phyloP scores from a whole-genome alignment of 2,329 filamentous ascomycete species.

The Aspergillus transmontanensis region DNA sequence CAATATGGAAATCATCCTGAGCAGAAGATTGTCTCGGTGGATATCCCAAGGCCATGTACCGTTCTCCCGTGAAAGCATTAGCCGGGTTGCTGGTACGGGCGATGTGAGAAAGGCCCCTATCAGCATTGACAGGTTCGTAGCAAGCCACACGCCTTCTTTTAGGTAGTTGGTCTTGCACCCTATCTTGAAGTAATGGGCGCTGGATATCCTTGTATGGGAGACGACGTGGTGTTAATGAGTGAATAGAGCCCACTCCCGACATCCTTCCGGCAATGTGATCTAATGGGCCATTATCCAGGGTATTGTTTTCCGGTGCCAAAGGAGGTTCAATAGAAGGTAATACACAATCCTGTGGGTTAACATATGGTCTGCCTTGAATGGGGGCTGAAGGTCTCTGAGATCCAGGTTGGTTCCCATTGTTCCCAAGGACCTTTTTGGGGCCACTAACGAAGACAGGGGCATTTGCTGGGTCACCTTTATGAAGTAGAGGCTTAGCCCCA shows the following conservation, averaged over 20 bases:
- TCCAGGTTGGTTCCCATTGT: slow-evolving; percentile 20
- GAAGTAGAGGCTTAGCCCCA: slow-evolving; percentile 20
- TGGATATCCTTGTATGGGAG: slow-evolving; percentile 26
- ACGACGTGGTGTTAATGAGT: slow-evolving; percentile 33
- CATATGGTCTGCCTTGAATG: slow-evolving; percentile 19
- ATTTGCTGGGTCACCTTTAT: slow-evolving; percentile 23
- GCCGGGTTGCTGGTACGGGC: slow-evolving; percentile 13
- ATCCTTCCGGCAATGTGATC: slow-evolving; percentile 33
- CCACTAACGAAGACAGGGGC: slow-evolving; percentile 37
- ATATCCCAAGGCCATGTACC: slow-evolving; percentile 23
- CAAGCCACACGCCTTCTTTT: slow-evolving; percentile 39
- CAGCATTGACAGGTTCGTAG: slow-evolving; percentile 22
- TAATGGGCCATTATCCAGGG: slow-evolving; percentile 26
- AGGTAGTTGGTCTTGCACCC: slow-evolving; percentile 27
- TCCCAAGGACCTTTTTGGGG: slow-evolving; percentile 26
- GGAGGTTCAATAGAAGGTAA: slow-evolving; percentile 41
- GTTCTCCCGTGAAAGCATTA: slow-evolving; percentile 18
- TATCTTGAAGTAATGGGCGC: slow-evolving; percentile 23
- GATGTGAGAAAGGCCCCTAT: slow-evolving; percentile 16
- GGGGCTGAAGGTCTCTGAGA: slow-evolving; percentile 18
- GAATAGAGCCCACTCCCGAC: slow-evolving; percentile 27
- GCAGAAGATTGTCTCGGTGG: slow-evolving; percentile 16
- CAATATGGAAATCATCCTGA: slow-evolving; percentile 23
- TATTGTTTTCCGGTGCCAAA: slow-evolving; percentile 25
- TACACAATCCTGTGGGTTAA: slow-evolving; percentile 31